Base-by-base conservation (phyloP, 2,329 filamentous ascomycete species). In the Phialophora verrucosa region DNA sequence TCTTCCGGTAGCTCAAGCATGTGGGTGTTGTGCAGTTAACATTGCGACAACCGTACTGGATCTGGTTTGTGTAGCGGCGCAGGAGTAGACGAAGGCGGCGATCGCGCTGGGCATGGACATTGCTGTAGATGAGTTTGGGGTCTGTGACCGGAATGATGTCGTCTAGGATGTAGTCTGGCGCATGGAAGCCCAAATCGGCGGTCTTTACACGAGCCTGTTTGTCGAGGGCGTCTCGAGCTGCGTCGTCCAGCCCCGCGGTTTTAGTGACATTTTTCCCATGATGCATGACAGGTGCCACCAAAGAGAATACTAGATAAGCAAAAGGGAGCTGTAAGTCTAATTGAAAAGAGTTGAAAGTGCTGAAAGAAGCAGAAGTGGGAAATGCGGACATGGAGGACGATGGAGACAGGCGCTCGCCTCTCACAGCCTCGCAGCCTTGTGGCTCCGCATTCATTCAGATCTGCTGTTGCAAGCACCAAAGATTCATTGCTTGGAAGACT, bases 11-110 rank as follows among this genome's bases (percentile, higher is more conserved):
- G 68, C 89, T 92, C 74, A 94, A 90, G 79, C 93, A 97, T 14
- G 91, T 94, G 14, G 91, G 80, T 1, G 88, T 94, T 42, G 82
- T 83, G 78, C 93, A 97, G 59, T 83, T 81, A 61, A 83, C 80
- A 70, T 85, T 86, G 68, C 87, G 87, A 76, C 93, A 97, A 69
- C 93, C 93, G 70, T 91, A 85, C 64, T 92, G 87, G n/a, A 97
- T 86, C 78, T 97, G 93, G 38, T 86, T 82, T 58, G 93, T 88
- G 75, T 91, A 96, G 73, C 72, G 71, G 54, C 73, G 71, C 60
- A 71, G 67, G 60, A 72, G 62, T 27, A 63, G 66, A 62, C 68
- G 72, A 54, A 66, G 66, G 42, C 63, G 74, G 74, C 20, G 70
- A 54, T 74, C 71, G 12, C 68, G 69, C 44, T 71, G 65, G 14